Conservation (phyloP, 1,139 yeast species). For the Diutina catenulata region DNA sequence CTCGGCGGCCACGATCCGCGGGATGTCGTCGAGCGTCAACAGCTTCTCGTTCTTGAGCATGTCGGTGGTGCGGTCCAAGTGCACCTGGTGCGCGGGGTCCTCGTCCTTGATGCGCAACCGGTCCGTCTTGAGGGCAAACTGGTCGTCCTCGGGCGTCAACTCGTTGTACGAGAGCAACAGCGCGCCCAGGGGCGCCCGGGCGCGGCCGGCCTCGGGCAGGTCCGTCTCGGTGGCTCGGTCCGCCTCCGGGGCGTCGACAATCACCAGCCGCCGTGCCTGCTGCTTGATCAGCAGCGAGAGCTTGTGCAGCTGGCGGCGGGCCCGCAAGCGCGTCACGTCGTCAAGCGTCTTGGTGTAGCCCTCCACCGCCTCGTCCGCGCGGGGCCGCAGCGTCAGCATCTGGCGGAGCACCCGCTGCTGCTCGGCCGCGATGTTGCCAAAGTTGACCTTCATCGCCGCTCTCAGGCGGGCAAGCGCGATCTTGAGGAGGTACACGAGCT, state of each 20-base stretch:
- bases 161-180: slow-evolving; percentile 4
- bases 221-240: slow-evolving; percentile 23
- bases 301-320: slow-evolving; percentile 60
- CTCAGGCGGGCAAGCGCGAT: slow-evolving; percentile 77
- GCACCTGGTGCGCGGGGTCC: slow-evolving; percentile 19
- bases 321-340: slow-evolving; percentile 69
- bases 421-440: background rate
- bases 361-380: slow-evolving; percentile 15
- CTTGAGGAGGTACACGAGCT: slow-evolving; percentile 63
- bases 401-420: background rate
- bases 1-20: slow-evolving; percentile 93
- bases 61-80: slow-evolving; percentile 46
- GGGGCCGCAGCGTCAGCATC: background rate
- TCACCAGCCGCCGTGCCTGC: slow-evolving; percentile 32
- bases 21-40: slow-evolving; percentile 88
- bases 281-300: slow-evolving; percentile 45
- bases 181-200: background rate
- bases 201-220: background rate
- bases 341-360: slow-evolving; percentile 59
- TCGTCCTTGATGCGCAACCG: slow-evolving; percentile 33
- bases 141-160: slow-evolving; percentile 16
- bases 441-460: slow-evolving; percentile 37
- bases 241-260: slow-evolving; percentile 43
- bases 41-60: slow-evolving; percentile 72
- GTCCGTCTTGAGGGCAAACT: slow-evolving; percentile 18